Conservation (phyloP, 1,284 basidiomycete genomes). For the Sparassis latifolia region DNA sequence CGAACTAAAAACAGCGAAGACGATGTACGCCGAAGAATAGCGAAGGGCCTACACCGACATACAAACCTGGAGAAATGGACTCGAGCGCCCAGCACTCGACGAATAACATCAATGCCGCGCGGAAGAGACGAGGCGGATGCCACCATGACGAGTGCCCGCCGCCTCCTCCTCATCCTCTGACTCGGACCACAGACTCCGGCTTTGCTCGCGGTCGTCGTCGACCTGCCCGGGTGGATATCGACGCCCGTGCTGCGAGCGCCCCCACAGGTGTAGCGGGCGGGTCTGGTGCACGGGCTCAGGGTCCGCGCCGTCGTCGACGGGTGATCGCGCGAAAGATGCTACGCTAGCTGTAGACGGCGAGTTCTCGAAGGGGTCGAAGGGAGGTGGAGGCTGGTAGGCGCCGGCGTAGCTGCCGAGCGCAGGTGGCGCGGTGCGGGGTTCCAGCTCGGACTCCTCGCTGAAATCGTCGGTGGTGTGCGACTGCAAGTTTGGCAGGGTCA, state of each 20-base stretch:
- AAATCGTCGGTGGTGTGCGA: constrained; percentile 10
- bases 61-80: too few species aligned
- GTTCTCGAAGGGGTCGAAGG: constrained; percentile 24
- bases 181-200: constrained; percentile 28
- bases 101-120: too few species aligned
- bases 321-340: constrained; percentile 15
- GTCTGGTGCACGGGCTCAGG: not conserved
- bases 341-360: constrained; percentile 25
- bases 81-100: too few species aligned
- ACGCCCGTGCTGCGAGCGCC: constrained; percentile 19
- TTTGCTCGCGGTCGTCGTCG: constrained; percentile 34
- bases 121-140: constrained; percentile 21
- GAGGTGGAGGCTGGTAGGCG: constrained; percentile 13
- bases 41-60: too few species aligned
- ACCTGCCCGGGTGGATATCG: constrained; percentile 27
- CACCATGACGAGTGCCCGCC: constrained; percentile 6
- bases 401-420: constrained; percentile 13
- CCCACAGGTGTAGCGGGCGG: constrained; percentile 13
- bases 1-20: too few species aligned
- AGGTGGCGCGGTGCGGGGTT: constrained; percentile 27
- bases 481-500: constrained; percentile 7
- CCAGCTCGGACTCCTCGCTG: not conserved
- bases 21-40: too few species aligned
- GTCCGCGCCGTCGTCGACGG: too few species aligned
- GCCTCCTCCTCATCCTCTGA: constrained; percentile 17